A percentile compares a stretch with the other conserved stretches of the same genome.
These are phyloP conservation scores for Calycina marina DNA, from an alignment of 2,329 filamentous ascomycete genomes.

Conservation along the genomic window DNA sequence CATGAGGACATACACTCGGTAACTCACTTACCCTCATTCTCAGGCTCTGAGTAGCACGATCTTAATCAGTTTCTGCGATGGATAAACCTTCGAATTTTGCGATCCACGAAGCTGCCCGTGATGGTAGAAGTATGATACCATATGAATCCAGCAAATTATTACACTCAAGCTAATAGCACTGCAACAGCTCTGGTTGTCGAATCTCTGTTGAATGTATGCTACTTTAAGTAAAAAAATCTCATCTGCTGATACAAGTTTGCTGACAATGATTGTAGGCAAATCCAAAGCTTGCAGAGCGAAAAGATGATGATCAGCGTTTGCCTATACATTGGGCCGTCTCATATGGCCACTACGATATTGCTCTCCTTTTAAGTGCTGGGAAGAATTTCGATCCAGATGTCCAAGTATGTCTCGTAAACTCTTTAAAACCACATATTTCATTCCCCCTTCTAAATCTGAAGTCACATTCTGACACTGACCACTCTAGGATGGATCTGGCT, in stretches of 20 bases:
- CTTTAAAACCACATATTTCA: too few species aligned
- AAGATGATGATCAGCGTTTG: conserved; percentile 78
- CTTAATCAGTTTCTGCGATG: not conserved
- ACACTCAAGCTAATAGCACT: conserved; percentile 9
- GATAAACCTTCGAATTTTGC: conserved; percentile 50
- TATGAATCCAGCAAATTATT: not conserved
- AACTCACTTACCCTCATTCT: not conserved
- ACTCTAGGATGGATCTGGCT: conserved; percentile 56
- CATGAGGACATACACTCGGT: too few species aligned
- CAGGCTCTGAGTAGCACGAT: not conserved
- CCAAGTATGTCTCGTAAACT: conserved; percentile 33
- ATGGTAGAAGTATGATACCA: conserved; percentile 56
- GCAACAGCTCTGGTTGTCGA: conserved; percentile 53
- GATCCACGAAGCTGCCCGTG: conserved; percentile 74
- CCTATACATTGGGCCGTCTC: conserved; percentile 91
- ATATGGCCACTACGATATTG: conserved; percentile 63
- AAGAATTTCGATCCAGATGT: conserved; percentile 74
- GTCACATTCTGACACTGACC: conserved; percentile 3
- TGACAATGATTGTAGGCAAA: conserved; percentile 42
- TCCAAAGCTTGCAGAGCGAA: conserved; percentile 54
- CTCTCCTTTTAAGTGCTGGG: conserved; percentile 53
- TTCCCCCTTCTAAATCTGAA: not conserved
- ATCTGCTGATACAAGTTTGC: not conserved
- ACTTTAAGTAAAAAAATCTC: not conserved
- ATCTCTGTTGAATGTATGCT: conserved; percentile 51